phyloP scores from a whole-genome alignment of 2,329 filamentous ascomycete genomes.

The Bipolaris victoriae region DNA sequence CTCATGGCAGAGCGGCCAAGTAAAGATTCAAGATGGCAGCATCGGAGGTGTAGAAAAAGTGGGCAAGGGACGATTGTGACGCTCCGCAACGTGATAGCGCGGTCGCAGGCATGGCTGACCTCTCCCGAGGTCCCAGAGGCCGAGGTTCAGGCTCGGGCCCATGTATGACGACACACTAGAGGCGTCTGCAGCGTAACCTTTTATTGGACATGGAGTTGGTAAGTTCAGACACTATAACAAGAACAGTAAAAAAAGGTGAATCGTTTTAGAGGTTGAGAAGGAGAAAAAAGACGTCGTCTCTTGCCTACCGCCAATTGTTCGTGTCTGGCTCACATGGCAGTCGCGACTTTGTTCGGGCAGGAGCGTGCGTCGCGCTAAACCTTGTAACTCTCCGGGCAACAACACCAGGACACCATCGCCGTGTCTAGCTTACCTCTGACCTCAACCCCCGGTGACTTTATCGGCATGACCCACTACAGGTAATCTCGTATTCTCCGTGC shows the following conservation, averaged over 20 bases:
- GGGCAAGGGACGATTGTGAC: conserved; percentile 25
- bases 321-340: conserved; percentile 1
- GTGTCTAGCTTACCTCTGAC: background rate
- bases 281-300: background rate
- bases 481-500: conserved; percentile 3
- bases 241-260: too few species aligned
- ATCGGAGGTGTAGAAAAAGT: conserved; percentile 17
- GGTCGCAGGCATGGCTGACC: conserved; percentile 37
- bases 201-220: too few species aligned
- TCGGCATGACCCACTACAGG: conserved; percentile 8
- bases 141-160: conserved; percentile 37
- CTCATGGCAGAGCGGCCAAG: conserved; percentile 26
- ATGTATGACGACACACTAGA: conserved; percentile 14
- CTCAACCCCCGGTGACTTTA: conserved; percentile 4
- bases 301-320: background rate
- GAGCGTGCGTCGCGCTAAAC: conserved; percentile 29
- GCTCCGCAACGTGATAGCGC: conserved; percentile 32
- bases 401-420: conserved; percentile 17
- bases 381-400: conserved; percentile 15
- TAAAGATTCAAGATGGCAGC: conserved; percentile 11
- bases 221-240: too few species aligned
- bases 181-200: conserved; percentile 2
- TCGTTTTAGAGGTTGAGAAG: background rate
- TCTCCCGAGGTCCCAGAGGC: conserved; percentile 44
- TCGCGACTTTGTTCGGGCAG: conserved; percentile 12